These are phyloP conservation scores for Daldinia grandis DNA, from an alignment of 495 filamentous ascomycete genomes.

Conservation along the genomic window DNA sequence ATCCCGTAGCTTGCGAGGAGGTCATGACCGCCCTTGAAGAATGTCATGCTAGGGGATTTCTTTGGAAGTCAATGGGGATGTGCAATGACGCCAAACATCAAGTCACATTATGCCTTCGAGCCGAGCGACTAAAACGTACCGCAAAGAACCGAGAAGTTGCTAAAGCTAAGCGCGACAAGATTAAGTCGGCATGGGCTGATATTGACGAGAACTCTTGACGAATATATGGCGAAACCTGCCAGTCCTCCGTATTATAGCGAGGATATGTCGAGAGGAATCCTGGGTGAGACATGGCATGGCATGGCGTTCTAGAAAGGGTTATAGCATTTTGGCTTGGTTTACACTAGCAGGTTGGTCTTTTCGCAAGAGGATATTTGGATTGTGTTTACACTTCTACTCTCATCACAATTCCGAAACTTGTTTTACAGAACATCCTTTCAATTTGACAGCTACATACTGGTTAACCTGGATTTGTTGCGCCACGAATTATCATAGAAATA, in stretches of 20 bases:
- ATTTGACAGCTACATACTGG: slow-evolving; percentile 7
- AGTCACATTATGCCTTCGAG: slow-evolving; percentile 82
- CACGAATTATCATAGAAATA: not conserved
- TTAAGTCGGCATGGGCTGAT: slow-evolving; percentile 80
- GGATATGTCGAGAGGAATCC: not conserved
- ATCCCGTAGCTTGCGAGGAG: slow-evolving; percentile 80
- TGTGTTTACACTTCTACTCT: slow-evolving; percentile 20
- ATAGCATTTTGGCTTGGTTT: slow-evolving; percentile 10
- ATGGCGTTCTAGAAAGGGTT: slow-evolving; percentile 31
- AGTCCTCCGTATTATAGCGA: slow-evolving; percentile 8
- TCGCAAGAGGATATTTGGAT: not conserved
- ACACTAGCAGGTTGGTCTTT: not conserved
- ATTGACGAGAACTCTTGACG: slow-evolving; percentile 76
- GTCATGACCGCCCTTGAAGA: slow-evolving; percentile 93
- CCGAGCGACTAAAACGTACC: slow-evolving; percentile 78
- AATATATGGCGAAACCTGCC: not conserved
- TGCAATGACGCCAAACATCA: slow-evolving; percentile 86
- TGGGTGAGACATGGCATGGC: slow-evolving; percentile 19
- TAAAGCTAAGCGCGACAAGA: slow-evolving; percentile 69
- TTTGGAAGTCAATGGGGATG: slow-evolving; percentile 86
- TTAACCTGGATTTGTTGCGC: slow-evolving; percentile 1
- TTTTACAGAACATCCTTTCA: not conserved
- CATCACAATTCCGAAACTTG: not conserved
- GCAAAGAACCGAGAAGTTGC: slow-evolving; percentile 78
- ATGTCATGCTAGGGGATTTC: slow-evolving; percentile 91